Evolutionary conservation across 139 green algal genomes (phyloP), one percentile per base, ranked within the genome.

Genomic region (Nannochloris sp.): DNA sequence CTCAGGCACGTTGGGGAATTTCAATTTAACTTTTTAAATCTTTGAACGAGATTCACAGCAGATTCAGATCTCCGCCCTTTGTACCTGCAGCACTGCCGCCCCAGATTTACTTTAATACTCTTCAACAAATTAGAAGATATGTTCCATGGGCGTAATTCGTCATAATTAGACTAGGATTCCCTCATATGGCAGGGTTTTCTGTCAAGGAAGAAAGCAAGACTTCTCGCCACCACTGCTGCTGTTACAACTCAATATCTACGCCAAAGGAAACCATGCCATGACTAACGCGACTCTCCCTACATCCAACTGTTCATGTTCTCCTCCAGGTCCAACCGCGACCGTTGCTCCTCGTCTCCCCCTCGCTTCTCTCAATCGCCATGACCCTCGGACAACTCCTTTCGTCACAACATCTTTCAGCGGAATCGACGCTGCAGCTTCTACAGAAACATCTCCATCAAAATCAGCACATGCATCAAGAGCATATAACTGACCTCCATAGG

Each of bases 401-500:
- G 2, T 14, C 19, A 61, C 13, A 25, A 68, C 23, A 19, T 61
- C 38, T 19, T 35, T 38, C 25, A 75, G 54, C 19, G 68, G 59
- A 15, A 71, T 35, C 13, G 23, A 34, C 10, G 68, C 59, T 34
- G 29, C 35, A 23, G 24, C 65, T 13, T 58, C 12, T 30, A 75
- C 68, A 36, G 46, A 38, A 12, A 75, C 68, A 30, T 75, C 68
- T 12, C 54, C 48, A 7, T 38, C 24, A 30, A 75, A 75, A 5
- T 46, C 62, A 39, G 63, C 59, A 10, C 10, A 36, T 33, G 68
- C 68, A 31, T 75, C 68, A 60, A 75, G 57, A 37, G 14, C 24
- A 65, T 69, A 75, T 9, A 75, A 48, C 24, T 60, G 35, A 1
- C 60, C 36, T 1, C 68, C 68, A 71, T 65, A 75, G 19, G 60